Percentiles rank a stretch among this genome's conserved stretches.
phyloP scores from a whole-genome alignment of 2,329 filamentous ascomycete species.

The Fusarium equiseti region DNA sequence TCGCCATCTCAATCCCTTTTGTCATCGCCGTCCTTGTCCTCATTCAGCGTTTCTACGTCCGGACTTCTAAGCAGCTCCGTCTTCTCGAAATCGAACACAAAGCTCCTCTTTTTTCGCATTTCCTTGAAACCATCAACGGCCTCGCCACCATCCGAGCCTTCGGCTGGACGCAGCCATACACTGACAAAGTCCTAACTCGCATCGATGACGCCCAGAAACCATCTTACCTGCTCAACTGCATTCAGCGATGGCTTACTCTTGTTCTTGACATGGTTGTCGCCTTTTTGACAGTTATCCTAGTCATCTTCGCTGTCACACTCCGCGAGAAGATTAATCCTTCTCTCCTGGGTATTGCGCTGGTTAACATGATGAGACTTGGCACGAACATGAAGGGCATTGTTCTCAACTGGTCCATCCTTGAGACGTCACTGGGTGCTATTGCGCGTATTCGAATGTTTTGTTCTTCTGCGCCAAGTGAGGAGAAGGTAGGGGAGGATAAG shows the following conservation, averaged over 20 bases:
- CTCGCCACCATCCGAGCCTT: conserved; percentile 55
- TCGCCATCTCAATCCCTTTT: conserved; percentile 60
- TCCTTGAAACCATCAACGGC: conserved; percentile 50
- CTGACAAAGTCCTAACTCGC: conserved; percentile 52
- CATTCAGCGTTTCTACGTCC: conserved; percentile 65
- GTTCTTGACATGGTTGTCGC: conserved; percentile 65
- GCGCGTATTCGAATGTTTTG: conserved; percentile 48
- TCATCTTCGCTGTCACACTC: conserved; percentile 55
- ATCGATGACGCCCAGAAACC: conserved; percentile 64
- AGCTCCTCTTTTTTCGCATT: conserved; percentile 51
- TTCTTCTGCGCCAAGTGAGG: conserved; percentile 44
- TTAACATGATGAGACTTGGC: conserved; percentile 51
- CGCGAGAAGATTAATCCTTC: conserved; percentile 49
- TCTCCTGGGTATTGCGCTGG: conserved; percentile 54
- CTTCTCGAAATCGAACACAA: conserved; percentile 60
- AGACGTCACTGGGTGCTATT: conserved; percentile 50
- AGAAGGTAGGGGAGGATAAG: conserved; percentile 27
- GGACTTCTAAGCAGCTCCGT: conserved; percentile 66
- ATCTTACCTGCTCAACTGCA: conserved; percentile 63
- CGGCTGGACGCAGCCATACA: conserved; percentile 54
- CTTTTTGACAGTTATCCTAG: conserved; percentile 56
- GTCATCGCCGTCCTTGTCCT: conserved; percentile 57
- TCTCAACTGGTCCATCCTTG: conserved; percentile 47
- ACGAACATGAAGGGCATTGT: conserved; percentile 47
- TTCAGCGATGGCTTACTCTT: conserved; percentile 66